These are phyloP conservation scores for Hypericum androsaemum DNA, from an alignment of 345 rosid species.

Conservation along the genomic window DNA sequence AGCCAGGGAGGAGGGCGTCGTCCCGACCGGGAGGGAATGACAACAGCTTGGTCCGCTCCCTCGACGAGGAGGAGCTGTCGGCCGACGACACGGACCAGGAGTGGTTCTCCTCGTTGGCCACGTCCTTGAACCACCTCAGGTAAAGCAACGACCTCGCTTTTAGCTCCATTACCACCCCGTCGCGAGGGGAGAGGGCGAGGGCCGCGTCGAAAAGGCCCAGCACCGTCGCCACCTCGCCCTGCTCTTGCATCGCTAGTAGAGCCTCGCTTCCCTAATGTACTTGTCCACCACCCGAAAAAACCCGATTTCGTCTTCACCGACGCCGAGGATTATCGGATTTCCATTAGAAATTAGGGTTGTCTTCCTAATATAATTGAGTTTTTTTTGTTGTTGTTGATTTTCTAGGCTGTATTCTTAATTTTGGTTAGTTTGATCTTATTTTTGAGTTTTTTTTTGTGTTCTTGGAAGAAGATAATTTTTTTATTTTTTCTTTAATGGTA, in stretches of 20 bases:
- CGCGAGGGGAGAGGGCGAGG: conserved; percentile 57
- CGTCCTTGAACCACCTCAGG: conserved; percentile 58
- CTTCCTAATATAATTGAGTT: no score
- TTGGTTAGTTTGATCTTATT: no score
- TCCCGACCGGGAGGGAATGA: conserved; percentile 25
- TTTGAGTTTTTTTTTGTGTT: no score
- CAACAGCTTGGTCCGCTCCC: conserved; percentile 4
- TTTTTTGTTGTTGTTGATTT: no score
- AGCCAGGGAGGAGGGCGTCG: conserved; percentile 22
- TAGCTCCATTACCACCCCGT: conserved; percentile 64
- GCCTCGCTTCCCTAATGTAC: conserved; percentile 61
- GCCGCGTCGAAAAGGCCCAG: conserved; percentile 71
- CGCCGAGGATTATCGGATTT: no score
- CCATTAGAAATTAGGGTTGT: no score
- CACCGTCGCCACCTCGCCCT: conserved; percentile 49
- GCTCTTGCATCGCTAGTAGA: conserved; percentile 58
- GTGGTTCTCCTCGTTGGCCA: conserved; percentile 57
- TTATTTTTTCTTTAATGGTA: no score
- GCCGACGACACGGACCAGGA: conserved; percentile 36
- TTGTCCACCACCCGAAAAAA: conserved; percentile 76
- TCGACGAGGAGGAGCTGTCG: conserved; percentile 35
- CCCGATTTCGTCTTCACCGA: no score
- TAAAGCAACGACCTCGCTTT: conserved; percentile 66
- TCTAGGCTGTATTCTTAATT: no score
- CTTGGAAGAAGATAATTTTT: no score